Base-by-base conservation (phyloP, 257 asterid species). In the Paraleonurus japonicus region DNA sequence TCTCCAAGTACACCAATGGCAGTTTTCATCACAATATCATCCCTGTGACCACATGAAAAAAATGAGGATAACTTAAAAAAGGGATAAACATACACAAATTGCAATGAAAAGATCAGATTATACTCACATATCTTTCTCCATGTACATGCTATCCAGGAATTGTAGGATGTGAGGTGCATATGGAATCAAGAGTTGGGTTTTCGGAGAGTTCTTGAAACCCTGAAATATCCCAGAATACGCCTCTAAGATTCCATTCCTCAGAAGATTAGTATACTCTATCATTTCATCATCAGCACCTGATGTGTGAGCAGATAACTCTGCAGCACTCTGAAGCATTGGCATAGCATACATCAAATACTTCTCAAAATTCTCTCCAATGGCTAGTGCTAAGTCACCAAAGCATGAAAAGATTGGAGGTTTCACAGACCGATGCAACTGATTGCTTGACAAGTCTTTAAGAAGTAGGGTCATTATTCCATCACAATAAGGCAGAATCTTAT, bases 291-390 rank as follows among this genome's bases (percentile, higher is more conserved):
- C 95, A 33, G 65, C 89, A 9, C 82, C 82, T 16, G 92, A 76
- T 60, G 95, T 81, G 65, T 51, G 97, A 20, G 86, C 93, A 63
- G 92, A 89, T 78, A 89, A 57, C 83, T 89, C 98, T 0, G 93
- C 98, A 35, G 96, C 96, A 75, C 94, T 87, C 80, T 89, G 96
- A 48, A 92, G 93, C 98, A 89, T 89, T 20, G 96, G 95, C 95
- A 92, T 88, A 23, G 98, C 90, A 74, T 87, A 89, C 85, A 85
- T 87, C 81, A 88, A 75, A 83, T 89, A 92, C 86, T 89, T 89
- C 76, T 89, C 95, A 57, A 89, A 89, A 58, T 86, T 84, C 81
- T 87, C 95, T 32, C 95, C 95, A 10, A 92, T 89, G 0, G 98
- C 96, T 70, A 87, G 78, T 0, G 98, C 92, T 65, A 92, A 84